phyloP scores from a whole-genome alignment of 352 stramenopile species.

The Thalassiosira hispida region DNA sequence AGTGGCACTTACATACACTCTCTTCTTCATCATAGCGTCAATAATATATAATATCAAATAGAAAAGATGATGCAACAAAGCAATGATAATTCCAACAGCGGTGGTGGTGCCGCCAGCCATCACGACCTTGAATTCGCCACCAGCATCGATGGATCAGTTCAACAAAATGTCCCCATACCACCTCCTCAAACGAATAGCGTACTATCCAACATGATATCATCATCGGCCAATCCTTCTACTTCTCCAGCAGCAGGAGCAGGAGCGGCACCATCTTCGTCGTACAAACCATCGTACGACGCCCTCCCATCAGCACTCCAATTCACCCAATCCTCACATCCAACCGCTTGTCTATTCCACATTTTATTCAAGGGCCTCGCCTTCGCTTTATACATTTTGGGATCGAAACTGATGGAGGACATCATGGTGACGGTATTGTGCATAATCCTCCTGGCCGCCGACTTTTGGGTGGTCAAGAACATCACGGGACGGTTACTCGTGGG shows the following conservation, averaged over 20 bases:
- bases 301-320: conserved; percentile 29
- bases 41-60: background rate
- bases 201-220: conserved; percentile 43
- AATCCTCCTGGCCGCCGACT: conserved; percentile 95
- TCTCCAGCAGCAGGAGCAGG: background rate
- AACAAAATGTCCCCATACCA: conserved; percentile 54
- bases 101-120: background rate
- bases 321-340: conserved; percentile 89
- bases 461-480: conserved; percentile 97
- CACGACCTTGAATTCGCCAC: conserved; percentile 52
- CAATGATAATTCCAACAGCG: conserved; percentile 20
- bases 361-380: conserved; percentile 95
- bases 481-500: conserved; percentile 89
- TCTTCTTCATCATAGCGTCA: too few relatives aligned
- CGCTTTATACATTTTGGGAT: conserved; percentile 93
- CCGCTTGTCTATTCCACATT: conserved; percentile 94
- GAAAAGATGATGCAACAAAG: conserved; percentile 35
- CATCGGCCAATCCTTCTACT: background rate
- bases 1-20: too few relatives aligned
- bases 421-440: conserved; percentile 97
- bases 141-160: conserved; percentile 40
- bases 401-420: conserved; percentile 76
- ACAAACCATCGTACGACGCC: conserved; percentile 10
- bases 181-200: conserved; percentile 50
- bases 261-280: conserved; percentile 5